Conservation (phyloP, 345 rosid species). For the Melaleuca quinquenervia region DNA sequence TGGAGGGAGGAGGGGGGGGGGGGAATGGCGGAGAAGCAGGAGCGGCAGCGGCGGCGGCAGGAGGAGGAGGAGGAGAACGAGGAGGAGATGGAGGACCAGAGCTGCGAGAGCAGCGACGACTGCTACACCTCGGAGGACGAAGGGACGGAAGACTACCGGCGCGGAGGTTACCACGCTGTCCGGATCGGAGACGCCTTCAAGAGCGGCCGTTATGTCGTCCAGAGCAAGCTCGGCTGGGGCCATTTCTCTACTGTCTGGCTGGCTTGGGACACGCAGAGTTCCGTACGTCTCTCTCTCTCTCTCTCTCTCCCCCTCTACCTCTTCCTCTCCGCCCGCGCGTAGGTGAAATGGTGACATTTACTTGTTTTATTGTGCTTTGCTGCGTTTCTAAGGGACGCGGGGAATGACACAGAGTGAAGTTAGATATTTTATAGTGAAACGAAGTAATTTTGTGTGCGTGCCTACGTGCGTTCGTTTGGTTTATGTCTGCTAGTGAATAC, state of each 20-base stretch:
- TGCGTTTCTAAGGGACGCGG: background rate
- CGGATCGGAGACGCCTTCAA: conserved; percentile 52
- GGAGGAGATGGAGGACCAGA: conserved; percentile 21
- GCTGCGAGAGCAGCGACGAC: conserved; percentile 37
- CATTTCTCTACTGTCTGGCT: conserved; percentile 88
- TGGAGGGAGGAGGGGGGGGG: background rate
- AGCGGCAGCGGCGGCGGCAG: background rate
- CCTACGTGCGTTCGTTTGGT: background rate
- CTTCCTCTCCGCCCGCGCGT: background rate
- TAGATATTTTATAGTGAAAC: background rate
- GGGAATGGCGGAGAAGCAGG: background rate
- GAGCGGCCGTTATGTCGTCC: conserved; percentile 55
- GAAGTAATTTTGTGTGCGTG: background rate
- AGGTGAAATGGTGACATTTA: background rate
- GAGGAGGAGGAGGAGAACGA: background rate
- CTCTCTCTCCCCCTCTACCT: background rate
- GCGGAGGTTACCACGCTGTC: conserved; percentile 72
- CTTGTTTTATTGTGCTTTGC: background rate
- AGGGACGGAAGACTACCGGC: conserved; percentile 62
- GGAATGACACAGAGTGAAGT: background rate
- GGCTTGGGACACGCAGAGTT: conserved; percentile 49
- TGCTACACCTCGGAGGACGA: conserved; percentile 57
- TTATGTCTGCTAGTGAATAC: background rate
- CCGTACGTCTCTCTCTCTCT: conserved; percentile 12
- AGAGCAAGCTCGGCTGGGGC: conserved; percentile 73